phyloP scores from a whole-genome alignment of 1,284 basidiomycete genomes.

The Apiotrichum montevideense region DNA sequence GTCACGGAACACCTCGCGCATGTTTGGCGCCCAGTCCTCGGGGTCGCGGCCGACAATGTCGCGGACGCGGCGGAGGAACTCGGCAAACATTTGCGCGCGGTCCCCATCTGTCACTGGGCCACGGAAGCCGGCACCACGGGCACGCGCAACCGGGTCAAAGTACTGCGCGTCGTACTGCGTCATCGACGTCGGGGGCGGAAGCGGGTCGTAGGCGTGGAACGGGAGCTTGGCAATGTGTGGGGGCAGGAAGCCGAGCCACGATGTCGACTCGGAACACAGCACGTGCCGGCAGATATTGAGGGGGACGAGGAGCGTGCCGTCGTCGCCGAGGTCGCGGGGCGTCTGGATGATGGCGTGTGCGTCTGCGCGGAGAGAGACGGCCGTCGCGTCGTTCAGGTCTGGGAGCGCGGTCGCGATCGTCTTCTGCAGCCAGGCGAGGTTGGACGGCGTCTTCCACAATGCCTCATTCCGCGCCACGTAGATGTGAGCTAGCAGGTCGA shows the following conservation, averaged over 20 bases:
- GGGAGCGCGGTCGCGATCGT: slow-evolving; percentile 41
- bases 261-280: slow-evolving; percentile 58
- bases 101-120: background rate
- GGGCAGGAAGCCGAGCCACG: slow-evolving; percentile 66
- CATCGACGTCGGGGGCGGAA: slow-evolving; percentile 60
- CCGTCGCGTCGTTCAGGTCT: slow-evolving; percentile 22
- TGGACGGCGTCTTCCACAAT: slow-evolving; percentile 69
- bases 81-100: slow-evolving; percentile 10
- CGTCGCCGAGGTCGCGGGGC: slow-evolving; percentile 34
- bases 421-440: slow-evolving; percentile 63
- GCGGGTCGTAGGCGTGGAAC: slow-evolving; percentile 68
- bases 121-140: slow-evolving; percentile 10
- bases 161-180: slow-evolving; percentile 64
- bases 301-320: slow-evolving; percentile 30
- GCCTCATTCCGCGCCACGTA: slow-evolving; percentile 69
- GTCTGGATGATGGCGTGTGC: slow-evolving; percentile 43
- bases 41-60: slow-evolving; percentile 10
- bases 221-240: slow-evolving; percentile 47
- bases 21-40: slow-evolving; percentile 8
- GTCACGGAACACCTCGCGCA: slow-evolving; percentile 13
- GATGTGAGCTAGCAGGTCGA: slow-evolving; percentile 68
- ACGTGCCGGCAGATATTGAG: slow-evolving; percentile 63
- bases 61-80: slow-evolving; percentile 14
- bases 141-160: slow-evolving; percentile 49
- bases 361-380: slow-evolving; percentile 26